Conservation (phyloP, 164 flowering plant genomes). For the Vitis rupestris region DNA sequence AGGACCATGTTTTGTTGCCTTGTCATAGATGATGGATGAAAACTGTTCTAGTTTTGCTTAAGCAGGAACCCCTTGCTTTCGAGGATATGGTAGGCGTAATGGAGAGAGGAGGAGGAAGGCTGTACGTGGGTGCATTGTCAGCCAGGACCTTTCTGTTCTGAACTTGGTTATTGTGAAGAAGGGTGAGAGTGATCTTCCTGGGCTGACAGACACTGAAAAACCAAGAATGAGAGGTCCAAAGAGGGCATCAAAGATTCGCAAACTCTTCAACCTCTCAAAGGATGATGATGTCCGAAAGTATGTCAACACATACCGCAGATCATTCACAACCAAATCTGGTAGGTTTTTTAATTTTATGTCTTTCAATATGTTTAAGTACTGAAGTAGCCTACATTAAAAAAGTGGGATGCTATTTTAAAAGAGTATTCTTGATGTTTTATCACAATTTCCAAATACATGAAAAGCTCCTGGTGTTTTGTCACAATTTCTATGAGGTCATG, state of each 20-base stretch:
- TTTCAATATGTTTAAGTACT: not conserved
- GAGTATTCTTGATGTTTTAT: no score
- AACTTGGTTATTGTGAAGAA: slow-evolving; percentile 56
- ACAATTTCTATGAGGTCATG: no score
- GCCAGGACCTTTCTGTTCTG: slow-evolving; percentile 43
- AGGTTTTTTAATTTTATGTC: not conserved
- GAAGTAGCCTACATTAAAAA: no score
- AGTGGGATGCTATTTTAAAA: no score
- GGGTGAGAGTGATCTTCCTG: slow-evolving; percentile 56
- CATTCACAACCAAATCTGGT: slow-evolving; percentile 38
- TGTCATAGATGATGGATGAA: not conserved
- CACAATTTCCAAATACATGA: no score
- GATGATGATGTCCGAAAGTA: slow-evolving; percentile 53
- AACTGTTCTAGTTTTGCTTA: not conserved
- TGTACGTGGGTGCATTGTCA: slow-evolving; percentile 50
- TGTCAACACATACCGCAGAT: slow-evolving; percentile 49
- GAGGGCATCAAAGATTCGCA: slow-evolving; percentile 51
- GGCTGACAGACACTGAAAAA: slow-evolving; percentile 51
- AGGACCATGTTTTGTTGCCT: not conserved
- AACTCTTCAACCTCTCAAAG: slow-evolving; percentile 48
- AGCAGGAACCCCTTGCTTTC: slow-evolving; percentile 45
- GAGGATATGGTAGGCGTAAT: slow-evolving; percentile 45
- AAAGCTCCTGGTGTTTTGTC: no score
- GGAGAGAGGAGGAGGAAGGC: slow-evolving; percentile 53
- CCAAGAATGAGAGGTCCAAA: slow-evolving; percentile 63